Conservation (phyloP, 495 filamentous ascomycete species). For the Podospora didyma region DNA sequence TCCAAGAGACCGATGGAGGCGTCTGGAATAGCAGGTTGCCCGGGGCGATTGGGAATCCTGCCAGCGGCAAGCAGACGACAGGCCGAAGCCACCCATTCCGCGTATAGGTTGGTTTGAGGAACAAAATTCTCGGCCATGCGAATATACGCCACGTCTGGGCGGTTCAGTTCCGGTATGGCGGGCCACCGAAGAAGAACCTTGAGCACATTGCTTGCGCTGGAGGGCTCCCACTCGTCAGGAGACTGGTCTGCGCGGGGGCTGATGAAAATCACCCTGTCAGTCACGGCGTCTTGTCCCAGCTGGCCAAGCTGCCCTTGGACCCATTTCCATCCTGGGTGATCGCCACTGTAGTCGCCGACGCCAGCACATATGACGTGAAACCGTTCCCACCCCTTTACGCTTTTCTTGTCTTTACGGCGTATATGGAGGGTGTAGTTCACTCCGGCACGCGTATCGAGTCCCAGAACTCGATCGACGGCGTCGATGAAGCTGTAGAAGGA, state of each 20-base stretch:
- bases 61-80: conserved; percentile 22
- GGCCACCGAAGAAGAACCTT: conserved; percentile 18
- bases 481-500: conserved; percentile 25
- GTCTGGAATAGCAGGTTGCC: conserved; percentile 20
- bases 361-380: conserved; percentile 7
- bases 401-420: background rate
- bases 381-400: background rate
- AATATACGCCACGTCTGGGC: conserved; percentile 30
- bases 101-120: conserved; percentile 18
- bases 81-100: conserved; percentile 11
- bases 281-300: background rate
- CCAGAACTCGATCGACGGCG: conserved; percentile 26
- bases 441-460: conserved; percentile 20
- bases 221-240: conserved; percentile 18
- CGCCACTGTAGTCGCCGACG: conserved; percentile 15
- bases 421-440: conserved; percentile 17
- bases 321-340: conserved; percentile 12
- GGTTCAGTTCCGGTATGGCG: conserved; percentile 5
- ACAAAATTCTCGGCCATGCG: conserved; percentile 16
- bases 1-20: conserved; percentile 14
- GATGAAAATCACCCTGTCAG: conserved; percentile 15
- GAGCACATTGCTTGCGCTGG: conserved; percentile 3
- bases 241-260: conserved; percentile 12
- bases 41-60: conserved; percentile 17
- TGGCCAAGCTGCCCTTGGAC: background rate